Evolutionary conservation across 768 basidiomycete species (phyloP).

Genomic region (Tricholoma hemisulphureum): DNA sequence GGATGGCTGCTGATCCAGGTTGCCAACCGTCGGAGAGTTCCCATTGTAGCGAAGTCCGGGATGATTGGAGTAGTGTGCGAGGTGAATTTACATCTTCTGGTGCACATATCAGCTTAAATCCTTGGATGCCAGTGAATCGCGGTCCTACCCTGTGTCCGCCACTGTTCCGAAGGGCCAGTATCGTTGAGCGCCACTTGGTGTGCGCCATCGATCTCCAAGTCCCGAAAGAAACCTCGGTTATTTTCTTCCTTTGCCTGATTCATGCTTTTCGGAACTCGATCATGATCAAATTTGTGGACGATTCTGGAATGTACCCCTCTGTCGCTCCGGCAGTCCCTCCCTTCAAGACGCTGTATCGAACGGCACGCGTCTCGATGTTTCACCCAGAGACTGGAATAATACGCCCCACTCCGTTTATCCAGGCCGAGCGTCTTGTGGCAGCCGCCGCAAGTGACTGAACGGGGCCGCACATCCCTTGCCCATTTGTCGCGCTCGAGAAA

Average conservation of each 20-base stretch:
- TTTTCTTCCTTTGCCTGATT: too few species aligned
- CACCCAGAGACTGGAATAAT: not conserved
- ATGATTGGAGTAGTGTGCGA: too few species aligned
- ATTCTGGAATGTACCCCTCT: not conserved
- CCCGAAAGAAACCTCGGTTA: too few species aligned
- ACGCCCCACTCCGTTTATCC: not conserved
- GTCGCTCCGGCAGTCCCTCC: not conserved
- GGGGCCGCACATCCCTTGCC: not conserved
- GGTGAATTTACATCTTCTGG: too few species aligned
- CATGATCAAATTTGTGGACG: not conserved
- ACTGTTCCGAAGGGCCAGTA: too few species aligned
- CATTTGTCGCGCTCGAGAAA: not conserved
- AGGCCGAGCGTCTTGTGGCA: not conserved
- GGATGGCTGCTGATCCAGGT: not conserved
- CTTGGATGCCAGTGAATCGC: too few species aligned
- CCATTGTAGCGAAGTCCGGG: too few species aligned
- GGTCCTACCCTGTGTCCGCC: too few species aligned
- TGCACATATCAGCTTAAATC: too few species aligned
- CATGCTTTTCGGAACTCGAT: too few species aligned
- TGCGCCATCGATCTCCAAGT: too few species aligned
- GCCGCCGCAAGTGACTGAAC: not conserved
- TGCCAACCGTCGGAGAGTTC: not conserved
- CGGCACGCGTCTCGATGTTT: not conserved
- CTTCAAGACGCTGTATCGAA: not conserved
- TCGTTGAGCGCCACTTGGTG: too few species aligned